Conservation (phyloP, 352 stramenopile species). For the Globisporangium sylvaticum region DNA sequence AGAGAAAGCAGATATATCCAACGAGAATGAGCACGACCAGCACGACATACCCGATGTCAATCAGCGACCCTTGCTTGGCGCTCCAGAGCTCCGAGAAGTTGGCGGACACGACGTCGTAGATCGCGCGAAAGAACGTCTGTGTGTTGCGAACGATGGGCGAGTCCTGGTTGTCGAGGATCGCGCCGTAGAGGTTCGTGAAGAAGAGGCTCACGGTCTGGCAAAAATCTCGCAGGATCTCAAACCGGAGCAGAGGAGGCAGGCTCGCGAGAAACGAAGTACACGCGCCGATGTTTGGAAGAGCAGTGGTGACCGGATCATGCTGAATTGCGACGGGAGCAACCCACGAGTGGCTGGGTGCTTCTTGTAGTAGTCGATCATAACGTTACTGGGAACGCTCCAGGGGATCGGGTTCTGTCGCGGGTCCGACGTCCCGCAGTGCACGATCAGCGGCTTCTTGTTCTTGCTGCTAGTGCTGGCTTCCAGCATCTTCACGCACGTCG, state of each 20-base stretch:
- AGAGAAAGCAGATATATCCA: conserved; percentile 35
- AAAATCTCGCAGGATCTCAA: conserved; percentile 49
- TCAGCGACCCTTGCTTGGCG: conserved; percentile 11
- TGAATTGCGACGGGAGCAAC: conserved; percentile 60
- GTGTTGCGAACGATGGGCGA: not conserved
- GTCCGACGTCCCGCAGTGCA: conserved; percentile 77
- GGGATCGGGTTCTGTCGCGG: conserved; percentile 73
- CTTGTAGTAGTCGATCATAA: conserved; percentile 64
- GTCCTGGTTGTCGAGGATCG: conserved; percentile 23
- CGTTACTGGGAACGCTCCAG: conserved; percentile 64
- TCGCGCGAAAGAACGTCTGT: conserved; percentile 10
- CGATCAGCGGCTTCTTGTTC: conserved; percentile 56
- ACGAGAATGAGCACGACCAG: conserved; percentile 24
- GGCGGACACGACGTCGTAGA: conserved; percentile 31
- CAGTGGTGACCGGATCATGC: conserved; percentile 77
- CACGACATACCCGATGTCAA: conserved; percentile 22
- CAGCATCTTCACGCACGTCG: conserved; percentile 34
- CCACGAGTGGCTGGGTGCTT: conserved; percentile 56
- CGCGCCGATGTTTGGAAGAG: conserved; percentile 50
- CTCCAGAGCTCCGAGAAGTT: conserved; percentile 24
- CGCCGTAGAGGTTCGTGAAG: conserved; percentile 35
- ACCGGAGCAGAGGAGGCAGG: conserved; percentile 33
- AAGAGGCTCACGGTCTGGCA: conserved; percentile 40
- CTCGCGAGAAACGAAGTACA: not conserved
- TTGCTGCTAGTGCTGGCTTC: conserved; percentile 19